Evolutionary conservation across 2,329 filamentous ascomycete genomes (phyloP).

Genomic region (Madurella fahalii): DNA sequence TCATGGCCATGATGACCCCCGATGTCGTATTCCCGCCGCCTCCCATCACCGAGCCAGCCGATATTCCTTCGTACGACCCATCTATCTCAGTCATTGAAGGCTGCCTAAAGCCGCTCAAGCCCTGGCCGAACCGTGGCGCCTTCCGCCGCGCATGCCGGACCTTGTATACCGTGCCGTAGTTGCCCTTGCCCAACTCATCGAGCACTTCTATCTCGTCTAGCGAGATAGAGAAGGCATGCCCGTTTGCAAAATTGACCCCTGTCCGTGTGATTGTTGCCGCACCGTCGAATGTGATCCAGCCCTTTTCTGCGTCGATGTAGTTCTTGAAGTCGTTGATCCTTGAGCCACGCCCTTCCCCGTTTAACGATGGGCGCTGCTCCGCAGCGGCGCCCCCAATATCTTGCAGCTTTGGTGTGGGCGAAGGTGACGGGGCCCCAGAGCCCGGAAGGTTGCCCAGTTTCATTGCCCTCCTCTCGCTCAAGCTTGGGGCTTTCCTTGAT

Average conservation of each 20-base stretch:
- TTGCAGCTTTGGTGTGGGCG: constrained; percentile 42
- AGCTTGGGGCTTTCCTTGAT: constrained; percentile 45
- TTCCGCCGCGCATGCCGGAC: constrained; percentile 74
- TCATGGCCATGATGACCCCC: constrained; percentile 96
- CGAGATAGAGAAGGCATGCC: constrained; percentile 87
- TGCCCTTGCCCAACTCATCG: constrained; percentile 93
- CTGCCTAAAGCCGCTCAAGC: constrained; percentile 48
- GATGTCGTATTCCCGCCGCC: constrained; percentile 45
- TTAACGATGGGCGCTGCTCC: constrained; percentile 28
- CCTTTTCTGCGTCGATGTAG: constrained; percentile 86
- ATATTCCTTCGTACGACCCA: constrained; percentile 29
- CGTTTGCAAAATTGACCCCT: constrained; percentile 88
- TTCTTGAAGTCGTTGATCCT: constrained; percentile 62
- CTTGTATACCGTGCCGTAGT: constrained; percentile 97
- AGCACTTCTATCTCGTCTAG: constrained; percentile 91
- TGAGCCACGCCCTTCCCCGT: constrained; percentile 40
- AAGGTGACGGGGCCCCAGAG: constrained; percentile 26
- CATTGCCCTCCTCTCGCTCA: constrained; percentile 65
- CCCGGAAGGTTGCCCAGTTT: constrained; percentile 48
- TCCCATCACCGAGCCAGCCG: constrained; percentile 24
- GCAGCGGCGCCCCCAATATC: constrained; percentile 33
- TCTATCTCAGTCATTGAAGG: constrained; percentile 34
- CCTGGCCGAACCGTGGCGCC: constrained; percentile 55
- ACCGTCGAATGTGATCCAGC: constrained; percentile 86
- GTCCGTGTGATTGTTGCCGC: constrained; percentile 85